Evolutionary conservation across 2,329 filamentous ascomycete genomes (phyloP).

Genomic region (Microdochium nivale): DNA sequence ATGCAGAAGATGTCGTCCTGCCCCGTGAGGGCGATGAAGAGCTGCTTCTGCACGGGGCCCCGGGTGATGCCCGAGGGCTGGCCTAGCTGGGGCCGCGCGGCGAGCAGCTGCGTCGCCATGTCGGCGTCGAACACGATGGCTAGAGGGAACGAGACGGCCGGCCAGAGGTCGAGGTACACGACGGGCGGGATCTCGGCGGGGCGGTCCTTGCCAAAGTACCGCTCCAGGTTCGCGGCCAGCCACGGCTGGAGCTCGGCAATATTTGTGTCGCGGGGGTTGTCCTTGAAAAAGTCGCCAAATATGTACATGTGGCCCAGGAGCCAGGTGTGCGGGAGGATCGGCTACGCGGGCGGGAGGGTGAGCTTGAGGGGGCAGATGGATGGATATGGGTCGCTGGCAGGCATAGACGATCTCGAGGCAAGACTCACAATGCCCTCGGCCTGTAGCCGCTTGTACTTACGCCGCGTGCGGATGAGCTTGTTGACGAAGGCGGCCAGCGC

Average conservation of each 20-base stretch:
- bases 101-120: constrained; percentile 9
- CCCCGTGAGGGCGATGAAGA: constrained; percentile 17
- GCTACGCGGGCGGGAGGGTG: neutral
- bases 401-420: no score
- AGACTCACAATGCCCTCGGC: no score
- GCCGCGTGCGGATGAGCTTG: no score
- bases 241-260: neutral
- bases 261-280: neutral
- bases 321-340: neutral
- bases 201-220: neutral
- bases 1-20: constrained; percentile 35
- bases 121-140: constrained; percentile 7
- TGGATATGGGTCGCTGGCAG: no score
- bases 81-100: constrained; percentile 8
- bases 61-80: constrained; percentile 7
- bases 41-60: neutral
- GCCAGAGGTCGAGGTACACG: constrained; percentile 13
- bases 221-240: neutral
- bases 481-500: no score
- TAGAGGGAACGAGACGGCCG: constrained; percentile 9
- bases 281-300: neutral
- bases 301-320: neutral
- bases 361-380: no score
- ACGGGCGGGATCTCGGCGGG: neutral
- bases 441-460: no score